A percentile compares a stretch with the other conserved stretches of the same genome.
Evolutionary conservation across 768 basidiomycete genomes (phyloP).

Genomic region (Terana coerulea): DNA sequence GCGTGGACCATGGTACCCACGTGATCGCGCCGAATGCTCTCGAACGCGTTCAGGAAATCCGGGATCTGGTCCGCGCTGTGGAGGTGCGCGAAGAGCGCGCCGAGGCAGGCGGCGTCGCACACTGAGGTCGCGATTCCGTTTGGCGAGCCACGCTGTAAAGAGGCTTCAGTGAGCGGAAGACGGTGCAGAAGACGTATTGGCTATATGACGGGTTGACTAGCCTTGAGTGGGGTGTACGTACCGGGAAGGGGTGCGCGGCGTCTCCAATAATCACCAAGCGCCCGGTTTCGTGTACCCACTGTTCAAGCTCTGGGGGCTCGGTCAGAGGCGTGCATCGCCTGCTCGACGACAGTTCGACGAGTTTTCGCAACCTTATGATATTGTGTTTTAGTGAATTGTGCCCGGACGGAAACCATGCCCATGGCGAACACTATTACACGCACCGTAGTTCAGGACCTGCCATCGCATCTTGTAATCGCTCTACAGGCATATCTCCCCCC

Average conservation of each 20-base stretch:
- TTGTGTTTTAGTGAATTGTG: neutral
- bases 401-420: too few relatives aligned
- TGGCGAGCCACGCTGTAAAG: slow-evolving; percentile 5
- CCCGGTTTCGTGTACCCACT: slow-evolving; percentile 27
- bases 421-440: slow-evolving; percentile 7
- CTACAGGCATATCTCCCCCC: slow-evolving; percentile 7
- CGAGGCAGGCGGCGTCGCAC: slow-evolving; percentile 30
- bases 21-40: slow-evolving; percentile 22
- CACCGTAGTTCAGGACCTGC: too few relatives aligned
- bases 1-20: slow-evolving; percentile 17
- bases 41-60: slow-evolving; percentile 22
- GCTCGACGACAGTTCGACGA: slow-evolving; percentile 7
- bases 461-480: slow-evolving; percentile 13
- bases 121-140: slow-evolving; percentile 19
- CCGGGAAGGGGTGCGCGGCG: slow-evolving; percentile 29
- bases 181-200: neutral
- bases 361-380: slow-evolving; percentile 11
- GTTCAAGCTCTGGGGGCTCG: slow-evolving; percentile 15
- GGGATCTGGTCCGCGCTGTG: slow-evolving; percentile 22
- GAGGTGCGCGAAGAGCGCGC: slow-evolving; percentile 29
- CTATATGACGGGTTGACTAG: neutral
- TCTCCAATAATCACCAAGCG: slow-evolving; percentile 26
- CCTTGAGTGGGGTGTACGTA: slow-evolving; percentile 12
- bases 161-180: slow-evolving; percentile 16
- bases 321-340: slow-evolving; percentile 2